Evolutionary conservation across 257 asterid genomes (phyloP).

Genomic region (Echium plantagineum): DNA sequence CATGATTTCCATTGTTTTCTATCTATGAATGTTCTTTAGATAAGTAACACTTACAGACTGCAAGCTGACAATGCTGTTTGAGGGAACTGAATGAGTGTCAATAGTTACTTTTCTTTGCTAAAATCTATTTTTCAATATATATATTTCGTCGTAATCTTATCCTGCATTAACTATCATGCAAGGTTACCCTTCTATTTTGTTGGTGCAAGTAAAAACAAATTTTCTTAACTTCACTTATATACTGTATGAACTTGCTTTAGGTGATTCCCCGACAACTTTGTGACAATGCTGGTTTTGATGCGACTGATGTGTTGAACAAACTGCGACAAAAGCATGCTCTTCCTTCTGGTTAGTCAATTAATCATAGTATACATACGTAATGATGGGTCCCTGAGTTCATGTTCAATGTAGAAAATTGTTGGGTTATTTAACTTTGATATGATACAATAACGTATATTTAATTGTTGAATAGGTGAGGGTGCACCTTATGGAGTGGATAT

Average conservation of each 20-base stretch:
- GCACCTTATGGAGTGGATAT: constrained; percentile 51
- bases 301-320: constrained; percentile 92
- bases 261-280: constrained; percentile 55
- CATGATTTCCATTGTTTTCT: too few relatives aligned
- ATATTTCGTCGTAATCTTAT: too few relatives aligned
- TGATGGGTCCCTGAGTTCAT: not conserved
- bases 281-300: constrained; percentile 80
- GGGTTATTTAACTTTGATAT: not conserved
- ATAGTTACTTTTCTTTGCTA: too few relatives aligned
- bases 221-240: not conserved
- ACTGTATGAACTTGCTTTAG: constrained; percentile 20
- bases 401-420: not conserved
- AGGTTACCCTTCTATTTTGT: not conserved
- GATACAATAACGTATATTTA: not conserved
- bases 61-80: too few relatives aligned
- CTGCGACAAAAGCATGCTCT: constrained; percentile 92
- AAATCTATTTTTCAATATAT: too few relatives aligned
- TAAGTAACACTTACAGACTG: too few relatives aligned
- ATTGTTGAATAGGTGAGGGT: constrained; percentile 35
- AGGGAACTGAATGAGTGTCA: too few relatives aligned
- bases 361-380: not conserved
- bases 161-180: not conserved
- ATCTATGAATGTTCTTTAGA: too few relatives aligned
- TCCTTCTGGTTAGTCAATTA: constrained; percentile 55
- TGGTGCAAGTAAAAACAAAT: not conserved